Conservation (phyloP, 208 protist species). For the Leishmania guyanensis region DNA sequence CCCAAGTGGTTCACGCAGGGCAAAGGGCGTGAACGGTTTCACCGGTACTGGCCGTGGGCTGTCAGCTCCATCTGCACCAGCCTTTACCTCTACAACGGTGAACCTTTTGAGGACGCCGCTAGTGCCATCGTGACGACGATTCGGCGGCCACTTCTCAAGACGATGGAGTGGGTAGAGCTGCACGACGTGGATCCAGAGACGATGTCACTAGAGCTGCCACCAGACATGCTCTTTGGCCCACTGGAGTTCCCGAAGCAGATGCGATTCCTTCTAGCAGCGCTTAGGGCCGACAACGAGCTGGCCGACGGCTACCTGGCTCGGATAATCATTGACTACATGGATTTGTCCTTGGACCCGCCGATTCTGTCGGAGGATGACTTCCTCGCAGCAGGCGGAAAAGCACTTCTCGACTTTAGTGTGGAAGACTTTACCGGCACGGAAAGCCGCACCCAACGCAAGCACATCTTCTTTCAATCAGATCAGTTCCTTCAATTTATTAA, state of each 20-base stretch:
- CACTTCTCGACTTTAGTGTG: constrained; percentile 80
- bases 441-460: constrained; percentile 52
- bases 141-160: constrained; percentile 77
- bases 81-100: constrained; percentile 86
- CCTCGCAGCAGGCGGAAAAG: constrained; percentile 56
- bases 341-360: constrained; percentile 83
- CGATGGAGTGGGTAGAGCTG: constrained; percentile 90
- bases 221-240: constrained; percentile 88
- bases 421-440: constrained; percentile 80
- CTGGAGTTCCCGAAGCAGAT: constrained; percentile 88
- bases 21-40: constrained; percentile 79
- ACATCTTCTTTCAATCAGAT: constrained; percentile 90
- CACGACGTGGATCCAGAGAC: constrained; percentile 90
- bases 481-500: constrained; percentile 87
- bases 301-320: constrained; percentile 90
- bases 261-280: constrained; percentile 85
- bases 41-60: constrained; percentile 89
- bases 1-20: constrained; percentile 86
- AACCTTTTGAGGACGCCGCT: constrained; percentile 88
- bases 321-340: constrained; percentile 86
- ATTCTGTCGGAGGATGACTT: constrained; percentile 70
- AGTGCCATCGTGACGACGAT: constrained; percentile 76
- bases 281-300: constrained; percentile 87
- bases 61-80: constrained; percentile 72
- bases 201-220: constrained; percentile 87